Conservation (phyloP, 352 stramenopile species). For the Phytophthora pisi region DNA sequence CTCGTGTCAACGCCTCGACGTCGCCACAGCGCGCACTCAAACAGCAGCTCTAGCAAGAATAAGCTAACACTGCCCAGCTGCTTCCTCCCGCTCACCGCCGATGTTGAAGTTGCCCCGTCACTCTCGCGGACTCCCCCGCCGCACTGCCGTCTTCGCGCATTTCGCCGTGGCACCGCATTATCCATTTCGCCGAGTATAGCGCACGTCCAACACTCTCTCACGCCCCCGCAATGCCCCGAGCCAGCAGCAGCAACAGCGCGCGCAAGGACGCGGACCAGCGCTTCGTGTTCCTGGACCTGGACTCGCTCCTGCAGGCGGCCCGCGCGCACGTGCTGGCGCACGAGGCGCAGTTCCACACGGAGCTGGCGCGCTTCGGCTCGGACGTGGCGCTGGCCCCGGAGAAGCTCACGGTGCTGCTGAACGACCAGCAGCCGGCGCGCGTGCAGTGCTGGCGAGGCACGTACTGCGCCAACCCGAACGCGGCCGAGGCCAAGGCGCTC, state of each 20-base stretch:
- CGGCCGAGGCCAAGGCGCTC: conserved; percentile 17
- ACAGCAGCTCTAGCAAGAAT: not conserved
- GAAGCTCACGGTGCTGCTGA: conserved; percentile 23
- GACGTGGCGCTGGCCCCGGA: conserved; percentile 26
- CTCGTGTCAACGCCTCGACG: not conserved
- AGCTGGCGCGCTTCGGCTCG: conserved; percentile 17
- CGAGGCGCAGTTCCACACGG: conserved; percentile 20
- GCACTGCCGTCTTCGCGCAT: not conserved
- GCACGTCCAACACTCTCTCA: not conserved
- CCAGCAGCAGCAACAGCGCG: not conserved
- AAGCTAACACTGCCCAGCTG: too few relatives aligned
- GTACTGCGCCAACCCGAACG: conserved; percentile 29
- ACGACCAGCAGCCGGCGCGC: conserved; percentile 20
- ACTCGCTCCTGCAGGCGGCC: conserved; percentile 22
- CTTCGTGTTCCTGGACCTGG: conserved; percentile 37
- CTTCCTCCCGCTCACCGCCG: not conserved
- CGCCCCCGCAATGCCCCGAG: conserved; percentile 13
- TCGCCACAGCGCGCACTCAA: not conserved
- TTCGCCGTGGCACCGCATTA: not conserved
- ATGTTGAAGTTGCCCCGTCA: conserved; percentile 1
- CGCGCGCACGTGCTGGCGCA: conserved; percentile 21
- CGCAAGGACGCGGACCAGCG: conserved; percentile 11
- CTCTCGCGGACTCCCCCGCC: not conserved
- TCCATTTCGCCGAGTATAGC: not conserved
- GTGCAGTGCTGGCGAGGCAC: conserved; percentile 33